phyloP scores from a whole-genome alignment of 2,329 filamentous ascomycete genomes.

The Pyrenophora graminea region DNA sequence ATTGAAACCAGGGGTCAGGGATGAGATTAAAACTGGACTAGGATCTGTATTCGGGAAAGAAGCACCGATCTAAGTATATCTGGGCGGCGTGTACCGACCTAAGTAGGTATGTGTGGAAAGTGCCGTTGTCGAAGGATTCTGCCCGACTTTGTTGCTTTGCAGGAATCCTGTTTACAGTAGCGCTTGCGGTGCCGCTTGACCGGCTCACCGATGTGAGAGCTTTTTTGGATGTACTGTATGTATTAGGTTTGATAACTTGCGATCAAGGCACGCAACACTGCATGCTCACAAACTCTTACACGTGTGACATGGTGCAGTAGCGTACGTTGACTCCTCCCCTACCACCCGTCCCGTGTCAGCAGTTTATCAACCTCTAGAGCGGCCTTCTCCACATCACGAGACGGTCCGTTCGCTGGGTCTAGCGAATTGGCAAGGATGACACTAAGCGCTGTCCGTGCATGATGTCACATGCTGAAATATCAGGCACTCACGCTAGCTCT shows the following conservation, averaged over 20 bases:
- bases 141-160: too few relatives aligned
- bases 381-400: conserved; percentile 11
- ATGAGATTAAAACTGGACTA: neutral
- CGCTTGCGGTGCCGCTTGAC: neutral
- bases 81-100: too few relatives aligned
- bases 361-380: conserved; percentile 4
- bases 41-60: too few relatives aligned
- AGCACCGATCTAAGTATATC: too few relatives aligned
- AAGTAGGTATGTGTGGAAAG: too few relatives aligned
- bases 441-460: conserved; percentile 2
- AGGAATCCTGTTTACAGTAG: too few relatives aligned
- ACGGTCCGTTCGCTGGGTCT: neutral
- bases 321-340: conserved; percentile 9
- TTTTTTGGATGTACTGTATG: neutral
- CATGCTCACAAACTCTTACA: conserved; percentile 6
- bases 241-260: conserved; percentile 6
- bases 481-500: conserved; percentile 2
- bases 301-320: conserved; percentile 14
- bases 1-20: conserved; percentile 11
- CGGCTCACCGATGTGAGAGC: neutral
- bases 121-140: too few relatives aligned
- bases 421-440: too few relatives aligned
- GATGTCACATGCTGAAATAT: conserved; percentile 9
- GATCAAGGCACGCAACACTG: neutral
- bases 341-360: conserved; percentile 7